Evolutionary conservation across 805 yeast genomes (phyloP), one percentile per base, ranked within the genome.

Genomic region (Yamadazyma paraphyllophila): DNA sequence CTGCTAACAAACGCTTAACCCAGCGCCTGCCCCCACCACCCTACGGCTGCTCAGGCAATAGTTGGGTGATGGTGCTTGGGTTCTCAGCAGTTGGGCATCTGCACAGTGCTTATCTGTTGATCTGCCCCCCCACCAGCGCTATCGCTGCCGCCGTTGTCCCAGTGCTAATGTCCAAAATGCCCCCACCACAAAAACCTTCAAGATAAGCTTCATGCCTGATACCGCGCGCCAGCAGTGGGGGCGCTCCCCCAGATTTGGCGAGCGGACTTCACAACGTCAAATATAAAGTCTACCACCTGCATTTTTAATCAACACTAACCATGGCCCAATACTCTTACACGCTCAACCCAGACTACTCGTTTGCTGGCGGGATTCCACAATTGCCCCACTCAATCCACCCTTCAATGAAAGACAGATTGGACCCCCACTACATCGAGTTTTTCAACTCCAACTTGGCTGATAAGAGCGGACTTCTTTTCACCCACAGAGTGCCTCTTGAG

Each of bases 401-500:
- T 7, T 50, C 62, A 2, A 59, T 67, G 58, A 41, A 26, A 14
- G 48, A 46, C 26, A 59, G 52, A 42, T 48, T 71, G 36, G 76
- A 71, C 51, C 69, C 73, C 3, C 66, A 63, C 36, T 71, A 71
- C 45, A 61, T 66, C 9, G 53, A 59, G 26, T 70, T 71, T 50
- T 71, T 64, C 61, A 58, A 63, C 27, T 27, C 47, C 4, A 40
- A 57, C 38, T 46, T 69, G 38, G 49, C 57, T 38, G 38, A 58
- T 13, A 57, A 58, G 24, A 60, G 65, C 17, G 55, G 56, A 35
- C 54, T 68, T 36, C 49, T 65, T 16, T 65, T 62, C 50, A 68
- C 73, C 9, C 73, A 69, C 38, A 51, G 69, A 26, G 57, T 51
- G 7, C 71, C 73, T n/a, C 57, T 69, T 43, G 56, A 51, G 7